These are phyloP conservation scores for Plasmodium inui DNA, from an alignment of 169 alveolate genomes.

Conservation along the genomic window DNA sequence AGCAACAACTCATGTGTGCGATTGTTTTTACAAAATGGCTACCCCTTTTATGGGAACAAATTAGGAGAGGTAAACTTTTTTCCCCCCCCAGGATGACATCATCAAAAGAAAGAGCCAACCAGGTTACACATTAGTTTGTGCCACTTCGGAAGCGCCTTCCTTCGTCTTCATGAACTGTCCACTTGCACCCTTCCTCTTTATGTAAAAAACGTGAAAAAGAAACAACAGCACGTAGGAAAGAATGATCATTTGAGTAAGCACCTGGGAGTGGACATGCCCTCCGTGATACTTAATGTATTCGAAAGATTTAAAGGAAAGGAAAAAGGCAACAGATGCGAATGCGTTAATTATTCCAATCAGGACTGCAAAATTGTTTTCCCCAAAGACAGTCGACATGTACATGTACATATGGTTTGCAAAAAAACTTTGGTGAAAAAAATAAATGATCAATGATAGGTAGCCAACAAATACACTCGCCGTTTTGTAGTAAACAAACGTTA, in stretches of 20 bases:
- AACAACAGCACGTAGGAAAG: constrained; percentile 14
- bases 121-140: background rate
- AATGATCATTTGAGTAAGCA: background rate
- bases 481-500: constrained; percentile 12
- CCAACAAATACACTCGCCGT: constrained; percentile 47
- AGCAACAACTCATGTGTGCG: background rate
- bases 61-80: background rate
- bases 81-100: background rate
- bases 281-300: constrained; percentile 26
- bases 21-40: background rate
- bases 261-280: background rate
- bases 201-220: constrained; percentile 19
- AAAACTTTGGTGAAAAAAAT: constrained; percentile 70
- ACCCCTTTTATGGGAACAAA: background rate
- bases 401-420: constrained; percentile 73
- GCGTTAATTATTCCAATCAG: constrained; percentile 64
- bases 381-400: constrained; percentile 71
- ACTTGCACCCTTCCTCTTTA: constrained; percentile 13
- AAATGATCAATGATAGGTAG: constrained; percentile 23
- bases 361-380: constrained; percentile 48
- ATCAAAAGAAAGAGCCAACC: background rate
- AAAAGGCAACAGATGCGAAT: constrained; percentile 58
- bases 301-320: constrained; percentile 32
- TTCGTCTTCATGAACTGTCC: background rate
- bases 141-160: background rate